These are phyloP conservation scores for Aspergillus leporis DNA, from an alignment of 495 filamentous ascomycete species.

Conservation along the genomic window DNA sequence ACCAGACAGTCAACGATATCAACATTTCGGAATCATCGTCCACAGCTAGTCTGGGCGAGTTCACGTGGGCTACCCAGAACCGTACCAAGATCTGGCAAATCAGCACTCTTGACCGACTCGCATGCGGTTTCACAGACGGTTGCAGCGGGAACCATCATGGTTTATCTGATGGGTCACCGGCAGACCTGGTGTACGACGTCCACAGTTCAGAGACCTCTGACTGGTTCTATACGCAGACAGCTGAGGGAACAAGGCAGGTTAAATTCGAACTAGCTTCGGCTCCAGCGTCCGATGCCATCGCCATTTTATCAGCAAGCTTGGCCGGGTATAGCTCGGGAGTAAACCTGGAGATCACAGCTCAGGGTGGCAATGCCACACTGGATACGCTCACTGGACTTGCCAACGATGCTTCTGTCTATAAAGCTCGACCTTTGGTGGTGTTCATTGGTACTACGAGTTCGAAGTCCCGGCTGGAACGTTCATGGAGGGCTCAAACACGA, in stretches of 20 bases:
- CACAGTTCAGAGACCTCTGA: constrained; percentile 26
- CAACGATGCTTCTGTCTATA: constrained; percentile 33
- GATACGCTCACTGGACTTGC: constrained; percentile 22
- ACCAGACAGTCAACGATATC: constrained; percentile 32
- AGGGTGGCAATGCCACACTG: constrained; percentile 15
- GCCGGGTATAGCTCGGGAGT: constrained; percentile 32
- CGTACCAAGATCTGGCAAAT: constrained; percentile 37
- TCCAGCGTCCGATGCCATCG: not conserved
- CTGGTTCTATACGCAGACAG: constrained; percentile 42
- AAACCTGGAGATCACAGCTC: constrained; percentile 22
- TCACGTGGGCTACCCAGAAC: constrained; percentile 26
- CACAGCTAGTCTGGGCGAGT: constrained; percentile 21
- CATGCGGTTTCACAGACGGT: constrained; percentile 36
- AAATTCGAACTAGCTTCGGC: constrained; percentile 19
- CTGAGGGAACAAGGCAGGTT: constrained; percentile 36
- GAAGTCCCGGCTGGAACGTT: constrained; percentile 17
- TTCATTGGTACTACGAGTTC: constrained; percentile 38
- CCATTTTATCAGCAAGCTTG: constrained; percentile 26
- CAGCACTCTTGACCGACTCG: constrained; percentile 39
- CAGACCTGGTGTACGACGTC: constrained; percentile 33
- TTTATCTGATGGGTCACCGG: constrained; percentile 32
- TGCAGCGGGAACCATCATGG: constrained; percentile 35
- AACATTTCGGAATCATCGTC: constrained; percentile 24
- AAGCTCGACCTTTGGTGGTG: constrained; percentile 33
- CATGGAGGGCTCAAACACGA: constrained; percentile 22